A percentile compares a stretch with the other conserved stretches of the same genome.
phyloP scores from a whole-genome alignment of 2,329 filamentous ascomycete genomes.

The Aspergillus fumigatiaffinis region DNA sequence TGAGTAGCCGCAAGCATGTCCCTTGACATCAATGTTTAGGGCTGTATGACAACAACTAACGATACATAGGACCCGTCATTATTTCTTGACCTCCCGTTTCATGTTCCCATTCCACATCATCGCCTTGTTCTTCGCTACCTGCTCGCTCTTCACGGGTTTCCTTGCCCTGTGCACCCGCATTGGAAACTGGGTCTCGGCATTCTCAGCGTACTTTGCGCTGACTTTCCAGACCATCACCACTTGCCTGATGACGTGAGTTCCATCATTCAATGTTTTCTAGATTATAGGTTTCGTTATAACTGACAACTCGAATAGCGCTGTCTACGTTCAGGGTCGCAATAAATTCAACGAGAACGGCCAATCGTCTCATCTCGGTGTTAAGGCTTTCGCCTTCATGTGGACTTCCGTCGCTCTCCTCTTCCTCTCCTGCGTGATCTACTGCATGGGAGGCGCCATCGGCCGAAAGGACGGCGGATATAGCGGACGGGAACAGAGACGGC shows the following conservation, averaged over 20 bases:
- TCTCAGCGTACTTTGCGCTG: slow-evolving; percentile 51
- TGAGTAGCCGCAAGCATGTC: slow-evolving; percentile 26
- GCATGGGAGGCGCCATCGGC: slow-evolving; percentile 42
- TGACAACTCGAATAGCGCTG: slow-evolving; percentile 45
- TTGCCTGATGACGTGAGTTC: slow-evolving; percentile 59
- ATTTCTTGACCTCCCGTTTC: slow-evolving; percentile 85
- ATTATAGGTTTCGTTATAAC: slow-evolving; percentile 5
- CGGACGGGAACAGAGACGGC: slow-evolving; percentile 34
- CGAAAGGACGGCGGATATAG: slow-evolving; percentile 31
- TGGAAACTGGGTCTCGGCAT: slow-evolving; percentile 48
- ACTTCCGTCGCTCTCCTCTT: slow-evolving; percentile 53
- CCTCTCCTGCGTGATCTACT: slow-evolving; percentile 56
- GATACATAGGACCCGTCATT: slow-evolving; percentile 53
- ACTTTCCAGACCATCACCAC: slow-evolving; percentile 58
- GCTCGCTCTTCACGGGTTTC: slow-evolving; percentile 44
- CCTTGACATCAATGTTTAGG: slow-evolving; percentile 17
- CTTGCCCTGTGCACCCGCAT: slow-evolving; percentile 52
- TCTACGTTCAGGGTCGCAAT: slow-evolving; percentile 56
- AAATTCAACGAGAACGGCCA: slow-evolving; percentile 51
- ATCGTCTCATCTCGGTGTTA: slow-evolving; percentile 49
- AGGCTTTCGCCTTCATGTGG: slow-evolving; percentile 62
- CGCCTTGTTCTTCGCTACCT: slow-evolving; percentile 67
- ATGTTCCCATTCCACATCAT: slow-evolving; percentile 90
- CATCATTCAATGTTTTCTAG: background rate
- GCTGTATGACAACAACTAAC: background rate